Evolutionary conservation across 2,329 filamentous ascomycete species (phyloP), one percentile per base, ranked within the genome.

Genomic region (Ophiosphaerella narmari): DNA sequence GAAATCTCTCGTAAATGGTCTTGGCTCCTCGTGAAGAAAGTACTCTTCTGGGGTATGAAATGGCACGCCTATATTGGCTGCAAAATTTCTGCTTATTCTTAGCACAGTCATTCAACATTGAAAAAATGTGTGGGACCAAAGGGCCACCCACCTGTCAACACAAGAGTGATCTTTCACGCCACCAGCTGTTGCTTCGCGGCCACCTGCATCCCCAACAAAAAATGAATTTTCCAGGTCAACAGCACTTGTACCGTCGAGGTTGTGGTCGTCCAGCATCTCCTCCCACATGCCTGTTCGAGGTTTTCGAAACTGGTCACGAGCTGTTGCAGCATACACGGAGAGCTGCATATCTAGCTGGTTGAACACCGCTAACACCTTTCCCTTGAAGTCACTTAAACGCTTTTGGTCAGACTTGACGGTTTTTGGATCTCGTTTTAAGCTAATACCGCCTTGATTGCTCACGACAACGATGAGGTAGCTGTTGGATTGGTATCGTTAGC

Each of bases 11-110:
- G 74, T 73, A 66, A 90, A 94, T 1, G 84, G 81, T 57, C 86
- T 81, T 1, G 88, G 78, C 21, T 81, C 66, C 60, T 90, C 83
- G 1, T 81, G 81, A 1, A 93, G 81, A 68, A 97, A 97, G 75
- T 87, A 96, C 71, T 97, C 92, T 67, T 99, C 94, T 0, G 94
- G 94, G 0, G 93, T 96, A 49, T 86, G 78, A 71, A 93, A 99
- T 11, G 77, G 69, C 58, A 99, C 84, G 4, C 90, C 90, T 11
- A 92, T 76, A 66, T 99, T 97, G 54, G 86, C 80, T 3, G 94
- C 93, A 62, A 97, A 88, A 65, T 97, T 89, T 49, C 59, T 70
- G 47, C 14, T 35, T 21, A 37, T 33, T 46, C n/a, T 66, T 57
- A 62, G 55, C 49, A 51, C 40, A 34, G 13, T 50, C 26, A 39